Evolutionary conservation across 495 filamentous ascomycete genomes (phyloP).

Genomic region (Penicillium silybi): DNA sequence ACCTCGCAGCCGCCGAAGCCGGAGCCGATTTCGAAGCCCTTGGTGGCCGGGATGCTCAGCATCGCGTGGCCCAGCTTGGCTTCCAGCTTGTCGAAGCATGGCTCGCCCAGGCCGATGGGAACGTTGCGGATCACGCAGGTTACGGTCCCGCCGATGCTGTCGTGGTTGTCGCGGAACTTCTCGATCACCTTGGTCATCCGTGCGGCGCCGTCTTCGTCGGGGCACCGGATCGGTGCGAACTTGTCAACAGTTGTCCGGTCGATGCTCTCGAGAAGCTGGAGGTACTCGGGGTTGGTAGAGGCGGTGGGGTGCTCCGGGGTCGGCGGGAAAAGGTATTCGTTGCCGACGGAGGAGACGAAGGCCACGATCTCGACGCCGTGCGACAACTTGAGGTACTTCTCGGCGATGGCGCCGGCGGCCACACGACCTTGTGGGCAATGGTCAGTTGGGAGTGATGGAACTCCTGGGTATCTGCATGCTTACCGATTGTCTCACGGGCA

Average conservation of each 20-base stretch:
- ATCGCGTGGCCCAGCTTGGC: constrained; percentile 92
- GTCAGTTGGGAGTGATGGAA: background rate
- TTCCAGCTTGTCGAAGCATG: constrained; percentile 94
- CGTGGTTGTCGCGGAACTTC: constrained; percentile 68
- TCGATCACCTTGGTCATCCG: constrained; percentile 81
- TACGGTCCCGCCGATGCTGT: constrained; percentile 95
- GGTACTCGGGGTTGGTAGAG: constrained; percentile 80
- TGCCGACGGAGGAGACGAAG: constrained; percentile 83
- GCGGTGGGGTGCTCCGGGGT: constrained; percentile 67
- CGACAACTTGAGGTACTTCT: constrained; percentile 81
- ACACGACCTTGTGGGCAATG: constrained; percentile 59
- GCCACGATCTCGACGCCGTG: constrained; percentile 89
- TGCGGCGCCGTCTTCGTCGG: constrained; percentile 56
- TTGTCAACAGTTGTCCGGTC: constrained; percentile 76
- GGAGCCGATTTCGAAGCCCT: constrained; percentile 94
- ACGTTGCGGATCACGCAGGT: constrained; percentile 93
- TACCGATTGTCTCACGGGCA: constrained; percentile 89
- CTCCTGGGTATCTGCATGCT: constrained; percentile 4
- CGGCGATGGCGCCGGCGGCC: constrained; percentile 90
- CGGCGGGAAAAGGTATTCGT: constrained; percentile 78
- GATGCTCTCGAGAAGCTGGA: constrained; percentile 68
- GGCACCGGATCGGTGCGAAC: constrained; percentile 83
- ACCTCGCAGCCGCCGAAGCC: constrained; percentile 87
- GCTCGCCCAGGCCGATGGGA: constrained; percentile 86
- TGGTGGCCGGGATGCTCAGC: constrained; percentile 95